Percentiles rank a stretch among this genome's conserved stretches.
Conservation (phyloP, 306 rosid species). For the Inga oerstediana region DNA sequence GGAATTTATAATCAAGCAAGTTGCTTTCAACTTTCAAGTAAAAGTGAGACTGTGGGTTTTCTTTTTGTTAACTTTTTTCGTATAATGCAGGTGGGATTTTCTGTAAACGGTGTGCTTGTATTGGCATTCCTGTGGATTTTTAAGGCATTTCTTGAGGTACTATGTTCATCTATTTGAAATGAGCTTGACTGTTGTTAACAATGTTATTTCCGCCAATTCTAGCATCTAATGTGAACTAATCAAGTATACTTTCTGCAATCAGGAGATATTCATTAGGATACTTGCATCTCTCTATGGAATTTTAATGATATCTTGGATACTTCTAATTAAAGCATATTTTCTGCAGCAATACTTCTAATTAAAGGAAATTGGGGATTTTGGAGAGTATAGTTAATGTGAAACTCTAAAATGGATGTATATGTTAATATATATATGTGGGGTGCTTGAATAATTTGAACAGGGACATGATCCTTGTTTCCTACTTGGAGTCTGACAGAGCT, state of each 20-base stretch:
- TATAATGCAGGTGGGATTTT: constrained; percentile 59
- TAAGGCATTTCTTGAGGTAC: constrained; percentile 85
- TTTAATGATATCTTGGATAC: background rate
- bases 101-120: constrained; percentile 67
- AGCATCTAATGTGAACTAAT: background rate
- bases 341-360: background rate
- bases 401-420: background rate
- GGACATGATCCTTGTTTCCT: background rate
- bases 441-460: background rate
- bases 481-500: background rate
- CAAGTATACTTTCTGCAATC: background rate
- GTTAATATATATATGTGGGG: too few species aligned
- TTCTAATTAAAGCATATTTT: too few species aligned
- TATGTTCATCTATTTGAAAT: background rate
- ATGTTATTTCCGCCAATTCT: background rate
- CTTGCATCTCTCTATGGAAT: background rate
- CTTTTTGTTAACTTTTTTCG: background rate
- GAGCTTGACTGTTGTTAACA: background rate
- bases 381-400: too few species aligned
- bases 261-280: background rate
- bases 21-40: background rate
- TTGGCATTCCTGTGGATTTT: constrained; percentile 71
- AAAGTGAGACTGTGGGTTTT: background rate
- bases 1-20: background rate
- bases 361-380: background rate